Conservation (phyloP, 2,329 filamentous ascomycete species). For the Penicillium sp. region DNA sequence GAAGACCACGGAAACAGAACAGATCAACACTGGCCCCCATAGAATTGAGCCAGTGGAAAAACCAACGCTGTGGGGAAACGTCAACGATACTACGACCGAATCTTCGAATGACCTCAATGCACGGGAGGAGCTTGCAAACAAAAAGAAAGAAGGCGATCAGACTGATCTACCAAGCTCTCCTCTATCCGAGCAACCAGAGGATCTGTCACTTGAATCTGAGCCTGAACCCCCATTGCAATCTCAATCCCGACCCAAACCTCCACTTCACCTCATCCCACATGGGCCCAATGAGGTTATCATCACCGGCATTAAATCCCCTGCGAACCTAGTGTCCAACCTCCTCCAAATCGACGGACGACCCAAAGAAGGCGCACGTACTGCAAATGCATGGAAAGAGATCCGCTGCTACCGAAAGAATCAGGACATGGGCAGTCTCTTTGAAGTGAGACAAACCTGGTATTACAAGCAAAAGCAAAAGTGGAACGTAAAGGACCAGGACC, state of each 20-base stretch:
- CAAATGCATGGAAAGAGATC: constrained; percentile 46
- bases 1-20: background rate
- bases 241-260: background rate
- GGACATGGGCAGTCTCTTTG: constrained; percentile 47
- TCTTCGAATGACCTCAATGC: background rate
- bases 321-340: constrained; percentile 33
- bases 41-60: background rate
- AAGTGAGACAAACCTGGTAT: constrained; percentile 44
- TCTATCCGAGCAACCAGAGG: background rate
- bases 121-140: background rate
- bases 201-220: background rate
- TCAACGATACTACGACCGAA: background rate
- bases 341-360: constrained; percentile 42
- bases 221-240: background rate
- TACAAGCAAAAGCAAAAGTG: constrained; percentile 14
- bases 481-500: background rate
- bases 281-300: constrained; percentile 27
- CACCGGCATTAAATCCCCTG: constrained; percentile 29
- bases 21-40: background rate
- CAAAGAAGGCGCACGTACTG: constrained; percentile 24
- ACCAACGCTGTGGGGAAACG: background rate
- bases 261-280: background rate
- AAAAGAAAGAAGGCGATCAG: background rate
- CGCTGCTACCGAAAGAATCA: constrained; percentile 46
- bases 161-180: background rate